A percentile compares a stretch with the other conserved stretches of the same genome.
phyloP scores from a whole-genome alignment of 1,284 basidiomycete species.

The Serendipita sp. region DNA sequence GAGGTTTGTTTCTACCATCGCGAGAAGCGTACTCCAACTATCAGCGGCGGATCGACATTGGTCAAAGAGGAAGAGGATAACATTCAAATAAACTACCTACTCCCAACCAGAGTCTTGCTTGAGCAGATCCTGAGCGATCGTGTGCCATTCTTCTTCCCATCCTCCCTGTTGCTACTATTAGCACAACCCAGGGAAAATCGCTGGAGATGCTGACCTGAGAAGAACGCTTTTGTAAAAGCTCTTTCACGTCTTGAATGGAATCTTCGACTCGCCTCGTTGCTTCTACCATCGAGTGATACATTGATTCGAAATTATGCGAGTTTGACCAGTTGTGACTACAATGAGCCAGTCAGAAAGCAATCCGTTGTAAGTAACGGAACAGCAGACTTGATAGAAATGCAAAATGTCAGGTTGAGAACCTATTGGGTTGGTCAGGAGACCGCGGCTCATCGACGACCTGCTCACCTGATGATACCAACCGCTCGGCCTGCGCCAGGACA shows the following conservation, averaged over 20 bases:
- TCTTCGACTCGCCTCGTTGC: slow-evolving; percentile 26
- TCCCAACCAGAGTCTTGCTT: slow-evolving; percentile 31
- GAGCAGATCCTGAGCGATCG: slow-evolving; percentile 27
- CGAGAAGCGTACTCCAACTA: background rate
- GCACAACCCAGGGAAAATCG: slow-evolving; percentile 10
- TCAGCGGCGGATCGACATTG: background rate
- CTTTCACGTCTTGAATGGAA: slow-evolving; percentile 29
- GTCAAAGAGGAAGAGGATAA: background rate
- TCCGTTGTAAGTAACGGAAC: slow-evolving; percentile 4
- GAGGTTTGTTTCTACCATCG: background rate
- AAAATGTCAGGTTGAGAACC: slow-evolving; percentile 4
- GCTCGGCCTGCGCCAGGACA: slow-evolving; percentile 16
- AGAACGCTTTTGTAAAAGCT: slow-evolving; percentile 22
- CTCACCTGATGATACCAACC: slow-evolving; percentile 28
- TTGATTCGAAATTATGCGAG: slow-evolving; percentile 27
- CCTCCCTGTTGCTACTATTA: slow-evolving; percentile 10
- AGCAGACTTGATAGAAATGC: slow-evolving; percentile 10
- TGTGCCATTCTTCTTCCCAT: slow-evolving; percentile 30
- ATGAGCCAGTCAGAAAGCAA: slow-evolving; percentile 14
- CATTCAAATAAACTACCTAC: slow-evolving; percentile 11
- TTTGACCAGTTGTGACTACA: slow-evolving; percentile 37
- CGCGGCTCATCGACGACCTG: too few relatives aligned
- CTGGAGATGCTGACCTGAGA: background rate
- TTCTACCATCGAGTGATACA: slow-evolving; percentile 26
- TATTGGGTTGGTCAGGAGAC: slow-evolving; percentile 11